These are phyloP conservation scores for Zygotorulaspora florentina DNA, from an alignment of 805 yeast species.

Conservation along the genomic window DNA sequence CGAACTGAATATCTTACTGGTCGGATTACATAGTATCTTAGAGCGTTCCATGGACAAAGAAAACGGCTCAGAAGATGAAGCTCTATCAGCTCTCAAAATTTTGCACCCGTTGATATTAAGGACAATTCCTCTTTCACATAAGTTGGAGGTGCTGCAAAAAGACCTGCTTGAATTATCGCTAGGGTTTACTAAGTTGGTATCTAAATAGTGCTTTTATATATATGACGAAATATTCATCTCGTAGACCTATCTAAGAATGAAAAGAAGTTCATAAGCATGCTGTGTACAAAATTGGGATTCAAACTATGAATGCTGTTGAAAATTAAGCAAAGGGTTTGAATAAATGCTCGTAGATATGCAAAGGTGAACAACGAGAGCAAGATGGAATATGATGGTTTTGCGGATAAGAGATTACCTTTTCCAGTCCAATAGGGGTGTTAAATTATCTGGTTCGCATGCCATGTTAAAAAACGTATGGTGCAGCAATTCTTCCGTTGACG, in stretches of 20 bases:
- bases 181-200: slow-evolving; percentile 24
- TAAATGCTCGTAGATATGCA: neutral
- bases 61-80: neutral
- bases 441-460: slow-evolving; percentile 56
- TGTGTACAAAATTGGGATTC: too few species aligned
- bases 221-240: neutral
- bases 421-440: slow-evolving; percentile 58
- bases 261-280: too few species aligned
- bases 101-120: slow-evolving; percentile 31
- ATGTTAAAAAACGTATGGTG: slow-evolving; percentile 67
- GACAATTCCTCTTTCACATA: slow-evolving; percentile 34
- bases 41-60: slow-evolving; percentile 3
- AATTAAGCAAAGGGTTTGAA: neutral
- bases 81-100: slow-evolving; percentile 16
- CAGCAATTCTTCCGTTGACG: slow-evolving; percentile 81
- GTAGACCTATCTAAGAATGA: too few species aligned
- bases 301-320: too few species aligned
- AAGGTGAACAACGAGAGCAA: neutral
- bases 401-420: slow-evolving; percentile 23
- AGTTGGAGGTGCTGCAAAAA: slow-evolving; percentile 29
- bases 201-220: slow-evolving; percentile 1
- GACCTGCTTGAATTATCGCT: slow-evolving; percentile 28
- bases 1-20: slow-evolving; percentile 51
- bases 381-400: neutral
- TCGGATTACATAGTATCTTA: slow-evolving; percentile 40